Conservation (phyloP, 345 rosid species). For the Clarkia xantiana region DNA sequence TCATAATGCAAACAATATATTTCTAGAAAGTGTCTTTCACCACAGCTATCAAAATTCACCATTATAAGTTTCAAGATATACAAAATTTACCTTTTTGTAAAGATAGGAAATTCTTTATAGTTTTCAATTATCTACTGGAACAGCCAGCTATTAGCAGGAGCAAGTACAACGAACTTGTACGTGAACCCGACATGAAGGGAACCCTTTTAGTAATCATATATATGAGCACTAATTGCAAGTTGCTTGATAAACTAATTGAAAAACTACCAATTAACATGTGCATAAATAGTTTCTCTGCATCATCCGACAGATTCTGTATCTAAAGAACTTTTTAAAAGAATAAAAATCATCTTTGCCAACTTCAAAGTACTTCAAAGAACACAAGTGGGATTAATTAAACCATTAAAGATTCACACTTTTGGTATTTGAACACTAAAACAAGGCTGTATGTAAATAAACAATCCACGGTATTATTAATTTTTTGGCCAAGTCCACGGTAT, state of each 20-base stretch:
- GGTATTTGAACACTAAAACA: background rate
- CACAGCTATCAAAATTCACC: too few species aligned
- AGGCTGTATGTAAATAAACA: background rate
- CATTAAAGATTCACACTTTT: background rate
- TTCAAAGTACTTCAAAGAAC: background rate
- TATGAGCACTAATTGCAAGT: background rate
- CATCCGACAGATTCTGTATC: background rate
- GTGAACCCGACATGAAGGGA: slow-evolving; percentile 3
- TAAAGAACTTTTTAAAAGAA: background rate
- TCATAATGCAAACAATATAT: too few species aligned
- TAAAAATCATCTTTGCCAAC: background rate
- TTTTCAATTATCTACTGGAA: background rate
- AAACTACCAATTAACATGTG: background rate
- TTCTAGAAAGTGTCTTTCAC: too few species aligned
- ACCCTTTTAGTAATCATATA: slow-evolving; percentile 1
- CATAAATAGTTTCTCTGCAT: slow-evolving; percentile 1
- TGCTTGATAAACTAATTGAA: background rate
- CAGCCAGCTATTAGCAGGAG: background rate
- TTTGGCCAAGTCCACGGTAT: background rate
- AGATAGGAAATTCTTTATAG: background rate
- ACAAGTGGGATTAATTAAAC: background rate
- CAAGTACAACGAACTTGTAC: background rate
- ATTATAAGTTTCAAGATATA: too few species aligned
- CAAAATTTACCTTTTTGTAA: background rate
- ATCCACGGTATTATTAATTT: background rate